Percentiles rank a stretch among this genome's conserved stretches.
Conservation (phyloP, 306 rosid species). For the Prunus armeniaca region DNA sequence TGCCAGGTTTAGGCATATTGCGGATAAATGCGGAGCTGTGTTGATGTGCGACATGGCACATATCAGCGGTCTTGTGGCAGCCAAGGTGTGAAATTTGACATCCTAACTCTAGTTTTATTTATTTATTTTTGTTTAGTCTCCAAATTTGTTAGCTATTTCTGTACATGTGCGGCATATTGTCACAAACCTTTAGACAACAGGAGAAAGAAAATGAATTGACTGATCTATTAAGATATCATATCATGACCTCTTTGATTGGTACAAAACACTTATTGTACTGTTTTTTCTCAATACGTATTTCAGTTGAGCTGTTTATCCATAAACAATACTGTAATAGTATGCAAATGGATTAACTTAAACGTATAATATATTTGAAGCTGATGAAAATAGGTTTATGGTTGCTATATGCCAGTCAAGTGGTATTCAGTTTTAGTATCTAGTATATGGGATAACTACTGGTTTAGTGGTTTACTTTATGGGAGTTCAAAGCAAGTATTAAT, state of each 20-base stretch:
- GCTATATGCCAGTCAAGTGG: background rate
- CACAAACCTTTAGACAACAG: background rate
- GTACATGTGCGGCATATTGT: background rate
- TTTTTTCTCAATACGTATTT: background rate
- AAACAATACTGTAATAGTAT: background rate
- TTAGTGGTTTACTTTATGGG: background rate
- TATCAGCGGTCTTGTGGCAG: slow-evolving; percentile 85
- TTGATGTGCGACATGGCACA: slow-evolving; percentile 95
- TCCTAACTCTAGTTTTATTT: background rate
- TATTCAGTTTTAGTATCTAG: background rate
- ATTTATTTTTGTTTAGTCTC: background rate
- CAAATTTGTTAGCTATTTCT: background rate
- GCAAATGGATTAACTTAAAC: background rate
- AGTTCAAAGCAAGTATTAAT: background rate
- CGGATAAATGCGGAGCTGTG: slow-evolving; percentile 88
- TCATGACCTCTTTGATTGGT: background rate
- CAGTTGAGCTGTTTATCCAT: background rate
- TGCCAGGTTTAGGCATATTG: slow-evolving; percentile 79
- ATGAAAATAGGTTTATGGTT: background rate
- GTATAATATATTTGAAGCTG: background rate
- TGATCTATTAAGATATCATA: background rate
- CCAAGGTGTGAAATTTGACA: slow-evolving; percentile 59
- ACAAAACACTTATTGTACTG: background rate
- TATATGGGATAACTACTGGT: background rate
- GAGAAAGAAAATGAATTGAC: background rate